Base-by-base conservation (phyloP, 1,139 yeast genomes). In the Hansenula anomala region DNA sequence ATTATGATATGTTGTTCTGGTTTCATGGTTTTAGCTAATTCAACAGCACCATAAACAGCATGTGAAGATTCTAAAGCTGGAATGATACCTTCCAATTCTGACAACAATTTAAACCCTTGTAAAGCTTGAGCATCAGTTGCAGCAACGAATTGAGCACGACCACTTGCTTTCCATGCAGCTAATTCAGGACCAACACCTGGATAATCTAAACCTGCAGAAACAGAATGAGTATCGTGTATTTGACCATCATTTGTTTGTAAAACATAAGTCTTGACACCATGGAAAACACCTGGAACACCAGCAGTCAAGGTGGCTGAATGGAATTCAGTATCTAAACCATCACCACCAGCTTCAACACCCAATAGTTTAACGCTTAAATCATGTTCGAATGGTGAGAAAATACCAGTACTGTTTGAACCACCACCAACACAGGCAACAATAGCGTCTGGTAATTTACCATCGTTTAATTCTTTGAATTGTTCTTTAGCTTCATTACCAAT, bases 101-200 rank as follows among this genome's bases (percentile, higher is more conserved):
- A 84, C 47, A 94, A 73, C 37, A 86, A 67, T 55, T 80, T 82
- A 76, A 94, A 92, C 22, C 98, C 98, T 48, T 77, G 74, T 48
- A 92, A 71, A 20, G 98, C 98, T 61, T 92, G 80, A 16, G 95
- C 90, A 65, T 92, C 97, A 48, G 92, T 86, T 37, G 95, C 97
- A 37, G 97, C 95, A 40, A 81, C 65, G 58, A 92, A 92, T 41
- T 83, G 73, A 8, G 95, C 98, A 58, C 99, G 80, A 19, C 97
- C 97, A 45, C 83, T 80, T 41, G 82, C 80, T 64, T 92, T 92
- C 98, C 98, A 92, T 61, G 75, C 78, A 3, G 98, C 94, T 54
- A 92, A 75, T 67, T 92, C 98, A 22, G 99, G 99, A 33, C 99
- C 99, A 38, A 92, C 99, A 63, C 96, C 99, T 27, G 99, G 99